Base-by-base conservation (phyloP, 495 filamentous ascomycete species). In the Annulohypoxylon bovei region DNA sequence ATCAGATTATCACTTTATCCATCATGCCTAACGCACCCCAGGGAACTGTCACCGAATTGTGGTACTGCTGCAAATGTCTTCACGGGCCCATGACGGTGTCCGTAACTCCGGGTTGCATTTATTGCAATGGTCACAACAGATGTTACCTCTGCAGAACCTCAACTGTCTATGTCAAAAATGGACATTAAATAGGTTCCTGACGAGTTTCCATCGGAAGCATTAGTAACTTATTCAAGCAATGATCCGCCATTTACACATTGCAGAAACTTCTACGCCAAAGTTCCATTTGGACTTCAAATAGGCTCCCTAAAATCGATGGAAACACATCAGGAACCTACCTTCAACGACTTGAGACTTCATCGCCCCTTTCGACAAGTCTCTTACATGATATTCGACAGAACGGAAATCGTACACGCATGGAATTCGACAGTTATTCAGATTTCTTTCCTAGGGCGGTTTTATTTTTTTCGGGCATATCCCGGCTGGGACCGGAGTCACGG, bases 1-100 rank as follows among this genome's bases (percentile, higher is more conserved):
- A 46, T 6, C 42, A 46, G 27, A 27, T 27, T 25, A n/a, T 22
- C 4, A 27, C 2, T 49, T 9, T 6, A 23, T 25, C 27, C 12
- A 64, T 1, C 1, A 56, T 54, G 49, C 28, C 60, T 20, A 0
- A 4, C 22, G 0, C 11, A 9, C n/a, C n/a, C n/a, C n/a, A n/a
- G n/a, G n/a, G n/a, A n/a, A 22, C 1, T 14, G 16, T 0, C 11
- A 27, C 20, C 7, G 0, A 4, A 6, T 3, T 54, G 0, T 65
- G 62, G 62, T 65, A 49, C 2, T 65, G 62, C 5, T 65, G 62
- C n/a, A 0, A 0, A 0, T 65, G 62, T 3, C 0, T 7, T 0
- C 28, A 18, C 4, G 62, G 62, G 0, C 40, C 53, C 0, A 65
- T 65, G 62, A 58, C 30, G 0, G 2, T 49, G 2, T 0, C 4